A percentile compares a stretch with the other conserved stretches of the same genome.
These are phyloP conservation scores for Populus hybrid DNA, from an alignment of 441 rosid species.

Conservation along the genomic window DNA sequence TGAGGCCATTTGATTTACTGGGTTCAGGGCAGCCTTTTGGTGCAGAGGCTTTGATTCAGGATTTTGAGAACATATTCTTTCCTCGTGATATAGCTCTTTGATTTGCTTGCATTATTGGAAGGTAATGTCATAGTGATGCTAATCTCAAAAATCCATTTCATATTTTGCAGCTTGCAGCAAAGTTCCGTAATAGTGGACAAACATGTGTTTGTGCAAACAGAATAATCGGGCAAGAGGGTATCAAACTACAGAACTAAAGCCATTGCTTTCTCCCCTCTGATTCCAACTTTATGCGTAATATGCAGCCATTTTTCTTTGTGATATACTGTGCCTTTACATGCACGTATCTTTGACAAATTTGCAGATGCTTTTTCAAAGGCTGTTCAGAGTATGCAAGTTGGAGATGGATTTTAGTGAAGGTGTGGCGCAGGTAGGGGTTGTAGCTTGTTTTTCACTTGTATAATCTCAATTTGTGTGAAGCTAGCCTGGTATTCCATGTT, in stretches of 20 bases:
- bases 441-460: not conserved
- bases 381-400: slow-evolving; percentile 83
- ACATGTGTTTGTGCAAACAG: slow-evolving; percentile 93
- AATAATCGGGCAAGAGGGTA: slow-evolving; percentile 96
- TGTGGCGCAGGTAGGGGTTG: slow-evolving; percentile 53
- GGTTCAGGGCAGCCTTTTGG: not conserved
- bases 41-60: not conserved
- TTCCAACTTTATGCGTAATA: not conserved
- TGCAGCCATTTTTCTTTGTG: not conserved
- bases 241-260: not conserved
- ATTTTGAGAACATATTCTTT: not conserved
- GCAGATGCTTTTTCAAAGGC: slow-evolving; percentile 78
- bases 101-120: not conserved
- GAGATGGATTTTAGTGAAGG: slow-evolving; percentile 86
- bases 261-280: too few relatives aligned
- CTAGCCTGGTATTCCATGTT: not conserved
- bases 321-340: slow-evolving; percentile 14
- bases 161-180: slow-evolving; percentile 80
- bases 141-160: slow-evolving; percentile 5
- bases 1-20: not conserved
- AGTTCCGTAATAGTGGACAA: slow-evolving; percentile 31
- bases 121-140: not conserved
- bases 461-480: slow-evolving; percentile 4
- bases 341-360: slow-evolving; percentile 95
- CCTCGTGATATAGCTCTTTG: not conserved